Evolutionary conservation across 257 asterid species (phyloP), one percentile per base, ranked within the genome.

Genomic region (Primulina eburnea): DNA sequence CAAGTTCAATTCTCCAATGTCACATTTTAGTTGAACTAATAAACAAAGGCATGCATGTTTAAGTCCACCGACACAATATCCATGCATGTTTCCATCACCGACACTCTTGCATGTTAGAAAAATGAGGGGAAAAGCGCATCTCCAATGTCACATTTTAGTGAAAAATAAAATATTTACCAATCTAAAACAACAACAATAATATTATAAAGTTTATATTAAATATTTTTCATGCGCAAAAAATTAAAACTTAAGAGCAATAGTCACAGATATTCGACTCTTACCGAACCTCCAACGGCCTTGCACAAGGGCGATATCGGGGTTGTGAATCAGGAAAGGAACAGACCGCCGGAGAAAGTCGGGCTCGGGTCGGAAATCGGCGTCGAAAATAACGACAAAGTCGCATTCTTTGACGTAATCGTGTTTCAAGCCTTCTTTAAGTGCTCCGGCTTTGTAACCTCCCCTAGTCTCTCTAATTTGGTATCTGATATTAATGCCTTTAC

Each of bases 261-360:
- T n/a, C 4, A 28, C 0, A 33, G 1, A 6, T 11, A 53, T 20
- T 6, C 5, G 62, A 18, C 21, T 56, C 87, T 74, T 81, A 93
- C 98, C 98, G 28, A 93, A 93, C 47, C 97, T 92, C 98, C 98
- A 93, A 20, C 98, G 96, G 33, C 88, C 88, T 79, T 93, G 98
- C 2, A 90, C 99, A 1, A 93, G 96, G 5, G 99, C 99, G 28
- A 93, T 73, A 8, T 87, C 82, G 33, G 81, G 84, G 65, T 90
- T 90, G 70, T 90, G 94, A 52, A 93, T 76, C 17, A 88, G 87
- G 20, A 90, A 93, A 0, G 98, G 98, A 71, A 93, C 85, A 7
- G 98, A 67, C 0, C 98, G 92, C 4, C 86, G 73, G 70, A 93
- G 96, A 47, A 90, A 93, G 34, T 93, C 98, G 3, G 96, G 96